Evolutionary conservation across 495 filamentous ascomycete genomes (phyloP), one percentile per base, ranked within the genome.

Genomic region (Aspergillus cristatus): DNA sequence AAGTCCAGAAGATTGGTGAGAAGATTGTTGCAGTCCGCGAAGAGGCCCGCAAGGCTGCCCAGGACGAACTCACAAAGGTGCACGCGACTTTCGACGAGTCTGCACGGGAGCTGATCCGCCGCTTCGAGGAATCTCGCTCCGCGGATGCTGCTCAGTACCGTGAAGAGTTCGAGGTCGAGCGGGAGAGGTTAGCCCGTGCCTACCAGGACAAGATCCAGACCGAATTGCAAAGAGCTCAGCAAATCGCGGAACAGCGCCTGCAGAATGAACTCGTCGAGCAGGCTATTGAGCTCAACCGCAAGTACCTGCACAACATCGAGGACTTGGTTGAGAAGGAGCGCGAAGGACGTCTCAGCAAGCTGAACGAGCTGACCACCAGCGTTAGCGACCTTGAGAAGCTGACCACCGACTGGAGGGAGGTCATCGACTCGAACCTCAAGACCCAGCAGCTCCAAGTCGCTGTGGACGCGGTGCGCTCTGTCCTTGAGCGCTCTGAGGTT

Each of bases 401-500:
- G 26, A 91, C 86, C 8, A 70, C 75, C 8, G 78, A 81, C 42
- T 95, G 84, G 85, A 86, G 83, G 57, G 72, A 79, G 6, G 84
- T 97, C 15, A 78, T 98, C 17, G 86, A 95, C 53, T 67, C 72
- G 34, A 94, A 88, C 63, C 76, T 97, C 38, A 82, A 82, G 61
- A 96, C 93, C 4, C 91, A 98, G 63, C 85, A 96, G 57, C 77
- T 96, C 12, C 84, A 91, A 54, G 86, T 96, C 28, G 91, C 91
- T 3, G 82, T 97, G 18, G 93, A 98, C 47, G 86, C 90, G 26
- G 86, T 98, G 5, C 82, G 85, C 28, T 76, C 83, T 43, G 79
- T 78, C 32, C 76, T 94, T 14, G 81, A 86, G 55, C 80, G 80
- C 32, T 66, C 79, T 11, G 69, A 79, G 32, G 74, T 76, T 41